Evolutionary conservation across 257 asterid genomes (phyloP).

Genomic region (Nicotiana tomentosiformis): DNA sequence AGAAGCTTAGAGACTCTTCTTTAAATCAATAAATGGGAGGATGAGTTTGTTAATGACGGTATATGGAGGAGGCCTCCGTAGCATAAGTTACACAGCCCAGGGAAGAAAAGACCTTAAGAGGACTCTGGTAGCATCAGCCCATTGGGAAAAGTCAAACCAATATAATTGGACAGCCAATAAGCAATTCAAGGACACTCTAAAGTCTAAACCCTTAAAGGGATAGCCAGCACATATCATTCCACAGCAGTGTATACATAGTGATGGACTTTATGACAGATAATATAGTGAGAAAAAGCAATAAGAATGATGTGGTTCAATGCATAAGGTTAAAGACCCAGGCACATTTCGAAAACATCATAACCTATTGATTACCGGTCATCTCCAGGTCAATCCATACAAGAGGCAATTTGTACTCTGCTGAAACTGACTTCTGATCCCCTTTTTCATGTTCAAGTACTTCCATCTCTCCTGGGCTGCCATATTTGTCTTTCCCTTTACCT

Average conservation of each 20-base stretch:
- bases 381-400: conserved; percentile 98
- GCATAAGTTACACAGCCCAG: background rate
- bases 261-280: background rate
- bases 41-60: background rate
- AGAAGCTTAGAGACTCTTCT: conserved; percentile 25
- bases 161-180: background rate
- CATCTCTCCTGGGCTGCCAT: conserved; percentile 20
- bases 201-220: conserved; percentile 3
- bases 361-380: conserved; percentile 64
- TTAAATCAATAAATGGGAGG: conserved; percentile 5
- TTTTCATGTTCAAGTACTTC: conserved; percentile 22
- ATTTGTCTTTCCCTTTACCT: conserved; percentile 29
- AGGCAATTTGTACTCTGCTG: conserved; percentile 58
- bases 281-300: background rate
- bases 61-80: background rate
- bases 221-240: background rate
- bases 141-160: background rate
- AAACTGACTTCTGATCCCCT: conserved; percentile 16
- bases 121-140: background rate
- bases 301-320: conserved; percentile 50
- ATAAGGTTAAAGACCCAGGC: conserved; percentile 80
- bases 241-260: conserved; percentile 13
- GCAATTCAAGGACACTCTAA: conserved; percentile 4
- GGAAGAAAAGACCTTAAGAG: background rate
- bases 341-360: conserved; percentile 48